Base-by-base conservation (phyloP, 1,284 basidiomycete species). In the Irpex sp. region DNA sequence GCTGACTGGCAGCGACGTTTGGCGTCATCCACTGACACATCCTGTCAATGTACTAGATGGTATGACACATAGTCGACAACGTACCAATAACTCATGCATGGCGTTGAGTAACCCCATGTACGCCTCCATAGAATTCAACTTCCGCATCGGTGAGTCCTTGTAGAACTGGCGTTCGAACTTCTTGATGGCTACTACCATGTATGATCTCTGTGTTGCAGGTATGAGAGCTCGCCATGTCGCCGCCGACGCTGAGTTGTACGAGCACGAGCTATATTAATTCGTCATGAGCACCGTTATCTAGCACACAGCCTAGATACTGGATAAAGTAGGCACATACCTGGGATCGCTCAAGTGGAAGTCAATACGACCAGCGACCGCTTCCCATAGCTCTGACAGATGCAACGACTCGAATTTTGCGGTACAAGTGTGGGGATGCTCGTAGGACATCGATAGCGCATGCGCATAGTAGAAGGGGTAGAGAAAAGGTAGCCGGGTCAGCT, bases 161-260 rank as follows among this genome's bases (percentile, higher is more conserved):
- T 47, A 45, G 14, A 58, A 6, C 19, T 59, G 55, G 8, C 36
- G 45, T 51, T 63, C 61, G 4, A 49, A 36, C 28, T 60, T 60
- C 51, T 63, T 63, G 48, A 60, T 56, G 16, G 58, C 58, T 6
- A 63, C 58, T 3, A 63, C 49, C 3, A 63, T 58, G 56, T 63
- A 63, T 5, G 61, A 60, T 36, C 61, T 49, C 37, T 63, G 61
- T 2, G 42, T 56, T 9, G 54, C 42, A 9, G 56, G 49, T 35
- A 28, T 45, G 1, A 63, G 56, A 21, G 49, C 47, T n/a, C 61
- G 55, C 61, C 61, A 63, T 19, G 55, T 60, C 28, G 47, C 49
- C n/a, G 35, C 61, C 8, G 57, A 18, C 19, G 42, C 58, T 6
- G 61, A 47, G 5, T 39, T 55, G 51, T 63, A 63, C 37, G 58